phyloP scores from a whole-genome alignment of 1,284 basidiomycete species.

The Apiotrichum siamense region DNA sequence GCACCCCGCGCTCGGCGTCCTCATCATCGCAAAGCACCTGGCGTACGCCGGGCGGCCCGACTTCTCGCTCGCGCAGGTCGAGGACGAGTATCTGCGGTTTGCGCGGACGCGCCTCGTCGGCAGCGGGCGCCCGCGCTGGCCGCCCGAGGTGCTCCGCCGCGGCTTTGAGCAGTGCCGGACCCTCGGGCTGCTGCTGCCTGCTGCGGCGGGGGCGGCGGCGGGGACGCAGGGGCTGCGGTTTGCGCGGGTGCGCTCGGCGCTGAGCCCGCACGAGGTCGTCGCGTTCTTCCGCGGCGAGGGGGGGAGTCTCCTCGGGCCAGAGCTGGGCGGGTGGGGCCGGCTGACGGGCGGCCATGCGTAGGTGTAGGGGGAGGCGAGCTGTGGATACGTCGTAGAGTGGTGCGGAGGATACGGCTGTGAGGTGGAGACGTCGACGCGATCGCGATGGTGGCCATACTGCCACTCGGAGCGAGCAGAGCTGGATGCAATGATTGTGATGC shows the following conservation, averaged over 20 bases:
- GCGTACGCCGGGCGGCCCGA: conserved; percentile 61
- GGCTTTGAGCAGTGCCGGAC: conserved; percentile 39
- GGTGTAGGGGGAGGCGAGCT: background rate
- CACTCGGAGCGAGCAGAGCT: too few species aligned
- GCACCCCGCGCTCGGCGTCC: conserved; percentile 41
- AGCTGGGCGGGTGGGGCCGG: conserved; percentile 44
- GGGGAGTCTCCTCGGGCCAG: conserved; percentile 34
- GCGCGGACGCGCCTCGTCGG: conserved; percentile 45
- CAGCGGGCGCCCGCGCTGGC: conserved; percentile 42
- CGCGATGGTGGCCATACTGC: too few species aligned
- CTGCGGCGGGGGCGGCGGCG: conserved; percentile 20
- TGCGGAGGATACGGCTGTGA: too few species aligned
- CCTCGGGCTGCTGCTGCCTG: conserved; percentile 36
- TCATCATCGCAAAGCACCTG: conserved; percentile 60
- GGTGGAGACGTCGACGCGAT: too few species aligned
- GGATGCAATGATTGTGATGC: too few species aligned
- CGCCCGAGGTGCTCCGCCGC: conserved; percentile 34
- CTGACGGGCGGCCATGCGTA: conserved; percentile 44
- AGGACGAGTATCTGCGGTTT: conserved; percentile 47
- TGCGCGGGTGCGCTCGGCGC: conserved; percentile 37
- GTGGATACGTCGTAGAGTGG: too few species aligned
- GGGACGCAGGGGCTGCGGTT: conserved; percentile 33
- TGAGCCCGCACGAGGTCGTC: conserved; percentile 43
- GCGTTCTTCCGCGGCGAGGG: conserved; percentile 45
- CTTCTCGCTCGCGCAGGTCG: conserved; percentile 46